Percentiles rank a stretch among this genome's conserved stretches.
phyloP scores from a whole-genome alignment of 2,329 filamentous ascomycete species.

The Colletotrichum sp. region DNA sequence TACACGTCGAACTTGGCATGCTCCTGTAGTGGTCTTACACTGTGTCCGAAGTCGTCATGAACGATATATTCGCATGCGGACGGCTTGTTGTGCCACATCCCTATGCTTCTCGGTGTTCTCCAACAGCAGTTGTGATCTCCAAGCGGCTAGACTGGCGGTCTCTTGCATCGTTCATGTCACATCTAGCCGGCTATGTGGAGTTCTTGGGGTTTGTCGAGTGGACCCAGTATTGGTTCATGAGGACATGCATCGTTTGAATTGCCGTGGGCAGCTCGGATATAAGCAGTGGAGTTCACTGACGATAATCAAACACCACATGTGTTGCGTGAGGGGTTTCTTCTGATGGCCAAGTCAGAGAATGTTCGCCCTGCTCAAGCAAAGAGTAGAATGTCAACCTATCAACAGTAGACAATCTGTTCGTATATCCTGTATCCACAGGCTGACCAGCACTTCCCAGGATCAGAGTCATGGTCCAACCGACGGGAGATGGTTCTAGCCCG shows the following conservation, averaged over 20 bases:
- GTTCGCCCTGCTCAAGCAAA: neutral
- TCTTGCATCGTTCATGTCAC: neutral
- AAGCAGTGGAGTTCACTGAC: neutral
- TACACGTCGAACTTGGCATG: no score
- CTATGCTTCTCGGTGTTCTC: neutral
- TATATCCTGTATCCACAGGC: no score
- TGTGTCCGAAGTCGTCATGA: neutral
- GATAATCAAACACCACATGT: neutral
- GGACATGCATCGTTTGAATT: neutral
- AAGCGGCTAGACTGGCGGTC: neutral
- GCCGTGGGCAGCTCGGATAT: neutral
- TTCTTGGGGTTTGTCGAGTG: neutral
- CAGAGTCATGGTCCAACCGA: neutral
- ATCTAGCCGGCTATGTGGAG: neutral
- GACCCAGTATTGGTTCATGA: neutral
- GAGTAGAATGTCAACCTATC: neutral
- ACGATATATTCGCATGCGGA: neutral
- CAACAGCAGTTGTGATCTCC: neutral
- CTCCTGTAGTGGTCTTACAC: no score
- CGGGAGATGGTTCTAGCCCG: neutral
- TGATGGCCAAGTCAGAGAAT: neutral
- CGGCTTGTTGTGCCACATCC: neutral
- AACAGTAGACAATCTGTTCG: neutral
- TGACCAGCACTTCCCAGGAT: neutral
- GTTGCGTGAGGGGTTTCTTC: neutral